Evolutionary conservation across 495 filamentous ascomycete species (phyloP).

Genomic region (Xylaria flabelliformis): DNA sequence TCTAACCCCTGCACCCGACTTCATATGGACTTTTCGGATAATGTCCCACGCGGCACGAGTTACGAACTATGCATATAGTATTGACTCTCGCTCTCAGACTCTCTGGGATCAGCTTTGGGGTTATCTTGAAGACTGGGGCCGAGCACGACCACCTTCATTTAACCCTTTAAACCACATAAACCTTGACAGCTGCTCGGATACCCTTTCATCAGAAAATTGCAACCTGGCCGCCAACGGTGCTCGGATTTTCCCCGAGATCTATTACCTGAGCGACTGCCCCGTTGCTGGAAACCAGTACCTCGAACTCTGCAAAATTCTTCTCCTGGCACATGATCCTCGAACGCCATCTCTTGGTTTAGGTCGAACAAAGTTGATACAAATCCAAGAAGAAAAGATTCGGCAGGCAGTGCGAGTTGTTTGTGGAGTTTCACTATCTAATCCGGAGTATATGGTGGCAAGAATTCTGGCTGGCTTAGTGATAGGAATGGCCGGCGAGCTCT

Average conservation of each 20-base stretch:
- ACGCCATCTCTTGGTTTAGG: background rate
- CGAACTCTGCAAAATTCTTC: background rate
- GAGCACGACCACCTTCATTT: background rate
- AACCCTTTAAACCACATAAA: background rate
- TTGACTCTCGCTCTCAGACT: background rate
- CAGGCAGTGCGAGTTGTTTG: background rate
- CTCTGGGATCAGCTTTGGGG: background rate
- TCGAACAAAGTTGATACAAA: background rate
- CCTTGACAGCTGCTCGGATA: background rate
- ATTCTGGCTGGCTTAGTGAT: background rate
- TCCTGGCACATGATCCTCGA: background rate
- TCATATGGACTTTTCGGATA: background rate
- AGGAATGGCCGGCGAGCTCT: background rate
- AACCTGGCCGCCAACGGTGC: background rate
- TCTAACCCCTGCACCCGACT: conserved; percentile 6
- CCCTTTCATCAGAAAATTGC: background rate
- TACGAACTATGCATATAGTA: background rate
- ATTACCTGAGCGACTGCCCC: background rate
- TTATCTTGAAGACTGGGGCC: background rate
- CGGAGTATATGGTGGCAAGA: background rate
- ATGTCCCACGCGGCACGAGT: conserved; percentile 6
- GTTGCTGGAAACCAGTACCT: background rate
- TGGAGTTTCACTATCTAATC: background rate
- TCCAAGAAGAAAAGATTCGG: background rate
- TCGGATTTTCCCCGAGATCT: background rate